These are phyloP conservation scores for Amniculicola lignicola DNA, from an alignment of 495 filamentous ascomycete species.

Conservation along the genomic window DNA sequence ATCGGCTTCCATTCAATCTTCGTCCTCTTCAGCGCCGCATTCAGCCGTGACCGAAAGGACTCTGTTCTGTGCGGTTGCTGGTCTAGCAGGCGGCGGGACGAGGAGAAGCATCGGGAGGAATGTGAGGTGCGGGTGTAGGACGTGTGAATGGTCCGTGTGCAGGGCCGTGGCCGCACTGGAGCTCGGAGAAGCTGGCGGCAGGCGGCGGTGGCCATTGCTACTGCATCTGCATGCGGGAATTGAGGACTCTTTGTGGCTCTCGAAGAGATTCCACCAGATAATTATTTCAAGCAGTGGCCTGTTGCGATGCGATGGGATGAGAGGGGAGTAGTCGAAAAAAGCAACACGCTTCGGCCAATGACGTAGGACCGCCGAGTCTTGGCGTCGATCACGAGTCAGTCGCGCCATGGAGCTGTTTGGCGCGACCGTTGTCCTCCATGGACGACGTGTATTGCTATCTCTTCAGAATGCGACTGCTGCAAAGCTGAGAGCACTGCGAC, in stretches of 20 bases:
- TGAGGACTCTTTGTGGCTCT: too few relatives aligned
- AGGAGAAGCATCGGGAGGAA: constrained; percentile 44
- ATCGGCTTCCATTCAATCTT: constrained; percentile 96
- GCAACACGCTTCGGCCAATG: constrained; percentile 13
- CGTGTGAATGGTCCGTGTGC: background rate
- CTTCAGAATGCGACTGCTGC: too few relatives aligned
- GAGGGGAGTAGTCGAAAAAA: constrained; percentile 13
- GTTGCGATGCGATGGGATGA: too few relatives aligned
- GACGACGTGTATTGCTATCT: too few relatives aligned
- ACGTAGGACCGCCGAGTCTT: constrained; percentile 7
- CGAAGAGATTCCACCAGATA: too few relatives aligned
- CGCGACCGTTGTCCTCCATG: background rate
- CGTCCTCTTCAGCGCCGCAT: constrained; percentile 64
- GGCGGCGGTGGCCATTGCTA: constrained; percentile 47
- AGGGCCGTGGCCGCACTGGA: constrained; percentile 25
- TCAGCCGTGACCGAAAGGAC: constrained; percentile 61
- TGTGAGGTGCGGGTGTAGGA: constrained; percentile 13
- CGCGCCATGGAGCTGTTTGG: too few relatives aligned
- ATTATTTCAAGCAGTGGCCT: too few relatives aligned
- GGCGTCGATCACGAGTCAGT: too few relatives aligned
- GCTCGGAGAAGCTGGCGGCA: constrained; percentile 42
- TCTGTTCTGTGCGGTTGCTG: constrained; percentile 49
- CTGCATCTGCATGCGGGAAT: constrained; percentile 31
- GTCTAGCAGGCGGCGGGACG: constrained; percentile 43
- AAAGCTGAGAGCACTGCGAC: too few relatives aligned